phyloP scores from a whole-genome alignment of 805 yeast species.

The Wickerhamiella hasegawae region DNA sequence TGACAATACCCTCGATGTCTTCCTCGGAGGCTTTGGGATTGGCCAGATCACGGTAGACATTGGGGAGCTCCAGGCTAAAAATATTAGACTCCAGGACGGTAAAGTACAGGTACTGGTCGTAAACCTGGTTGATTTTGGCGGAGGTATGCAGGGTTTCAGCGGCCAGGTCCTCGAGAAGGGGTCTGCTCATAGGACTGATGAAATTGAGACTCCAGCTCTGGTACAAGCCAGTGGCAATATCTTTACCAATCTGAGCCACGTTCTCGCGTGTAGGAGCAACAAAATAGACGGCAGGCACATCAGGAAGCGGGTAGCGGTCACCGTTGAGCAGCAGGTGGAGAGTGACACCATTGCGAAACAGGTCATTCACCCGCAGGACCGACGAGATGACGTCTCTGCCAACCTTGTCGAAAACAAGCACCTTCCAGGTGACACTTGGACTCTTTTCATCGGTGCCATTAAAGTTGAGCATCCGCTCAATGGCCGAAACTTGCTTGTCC shows the following conservation, averaged over 20 bases:
- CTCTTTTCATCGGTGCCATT: conserved; percentile 37
- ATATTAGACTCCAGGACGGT: conserved; percentile 85
- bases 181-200: conserved; percentile 63
- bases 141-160: conserved; percentile 57
- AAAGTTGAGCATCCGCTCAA: conserved; percentile 75
- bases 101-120: conserved; percentile 85
- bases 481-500: conserved; percentile 26
- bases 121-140: conserved; percentile 66
- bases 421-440: conserved; percentile 51
- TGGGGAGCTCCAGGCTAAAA: conserved; percentile 56
- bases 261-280: conserved; percentile 77
- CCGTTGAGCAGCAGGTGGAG: conserved; percentile 64
- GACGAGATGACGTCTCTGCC: conserved; percentile 81
- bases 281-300: conserved; percentile 88
- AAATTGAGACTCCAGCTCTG: conserved; percentile 73
- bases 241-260: conserved; percentile 50
- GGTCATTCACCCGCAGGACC: conserved; percentile 81
- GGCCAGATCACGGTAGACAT: conserved; percentile 54
- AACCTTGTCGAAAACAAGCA: conserved; percentile 60
- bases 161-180: conserved; percentile 76
- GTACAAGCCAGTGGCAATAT: conserved; percentile 59
- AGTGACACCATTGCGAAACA: conserved; percentile 80
- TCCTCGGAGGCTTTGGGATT: conserved; percentile 60
- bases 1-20: conserved; percentile 51
- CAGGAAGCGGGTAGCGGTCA: conserved; percentile 71